Conservation (phyloP, 2,329 filamentous ascomycete genomes). For the Ophiostoma tasmaniense region DNA sequence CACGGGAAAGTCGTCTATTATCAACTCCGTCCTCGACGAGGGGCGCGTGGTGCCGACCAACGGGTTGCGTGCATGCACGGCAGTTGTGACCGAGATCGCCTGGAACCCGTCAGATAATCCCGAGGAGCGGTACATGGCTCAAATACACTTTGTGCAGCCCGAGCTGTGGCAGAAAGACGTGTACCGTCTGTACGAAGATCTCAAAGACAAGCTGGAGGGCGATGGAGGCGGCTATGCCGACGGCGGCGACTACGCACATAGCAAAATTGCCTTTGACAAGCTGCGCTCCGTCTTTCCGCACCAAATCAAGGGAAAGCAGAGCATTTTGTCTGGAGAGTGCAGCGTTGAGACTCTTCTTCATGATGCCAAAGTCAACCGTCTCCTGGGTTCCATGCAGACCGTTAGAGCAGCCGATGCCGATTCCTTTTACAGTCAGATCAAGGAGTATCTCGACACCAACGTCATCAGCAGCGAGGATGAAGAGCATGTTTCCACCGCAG, state of each 20-base stretch:
- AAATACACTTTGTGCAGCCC: not conserved
- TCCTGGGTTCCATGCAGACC: not conserved
- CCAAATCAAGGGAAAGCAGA: not conserved
- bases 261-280: not conserved
- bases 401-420: not conserved
- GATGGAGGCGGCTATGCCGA: not conserved
- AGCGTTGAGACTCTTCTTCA: not conserved
- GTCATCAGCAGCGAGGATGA: not conserved
- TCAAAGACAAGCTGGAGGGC: not conserved
- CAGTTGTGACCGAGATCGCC: not conserved
- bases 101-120: not conserved
- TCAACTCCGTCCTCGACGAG: not conserved
- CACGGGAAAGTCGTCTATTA: not conserved
- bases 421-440: not conserved
- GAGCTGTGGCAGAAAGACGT: not conserved
- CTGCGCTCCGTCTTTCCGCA: not conserved
- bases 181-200: not conserved
- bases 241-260: not conserved
- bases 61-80: not conserved
- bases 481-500: too few relatives aligned
- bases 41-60: not conserved
- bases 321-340: not conserved
- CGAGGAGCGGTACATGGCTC: not conserved
- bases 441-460: not conserved
- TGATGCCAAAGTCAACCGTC: not conserved